Conservation (phyloP, 495 filamentous ascomycete species). For the Chaetomium tenue region DNA sequence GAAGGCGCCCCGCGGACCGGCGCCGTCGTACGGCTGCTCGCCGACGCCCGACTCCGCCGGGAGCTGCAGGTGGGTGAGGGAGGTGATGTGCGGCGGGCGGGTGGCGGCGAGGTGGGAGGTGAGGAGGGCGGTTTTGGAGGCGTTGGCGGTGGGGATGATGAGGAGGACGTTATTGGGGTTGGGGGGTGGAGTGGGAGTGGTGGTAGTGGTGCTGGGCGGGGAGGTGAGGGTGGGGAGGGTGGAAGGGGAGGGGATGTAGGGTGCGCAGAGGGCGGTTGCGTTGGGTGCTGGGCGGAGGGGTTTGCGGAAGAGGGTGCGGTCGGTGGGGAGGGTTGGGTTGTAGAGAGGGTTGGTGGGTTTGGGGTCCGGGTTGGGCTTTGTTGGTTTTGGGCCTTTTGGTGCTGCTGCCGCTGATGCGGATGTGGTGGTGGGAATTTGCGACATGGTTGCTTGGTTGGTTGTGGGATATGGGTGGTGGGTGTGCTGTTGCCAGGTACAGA, state of each 20-base stretch:
- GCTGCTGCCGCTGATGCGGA: background rate
- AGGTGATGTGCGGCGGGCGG: background rate
- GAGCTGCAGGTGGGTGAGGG: background rate
- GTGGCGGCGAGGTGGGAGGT: background rate
- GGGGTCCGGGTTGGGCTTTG: background rate
- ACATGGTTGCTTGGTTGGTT: background rate
- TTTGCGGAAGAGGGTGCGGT: background rate
- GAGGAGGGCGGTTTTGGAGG: conserved; percentile 13
- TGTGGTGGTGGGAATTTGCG: background rate
- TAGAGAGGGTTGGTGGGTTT: background rate
- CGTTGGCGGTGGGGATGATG: conserved; percentile 26
- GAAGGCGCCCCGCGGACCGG: conserved; percentile 19
- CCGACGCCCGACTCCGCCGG: conserved; percentile 24
- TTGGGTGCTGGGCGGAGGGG: background rate
- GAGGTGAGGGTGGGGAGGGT: background rate
- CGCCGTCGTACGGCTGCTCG: conserved; percentile 29
- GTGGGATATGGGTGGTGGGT: too few relatives aligned
- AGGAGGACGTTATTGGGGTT: conserved; percentile 17
- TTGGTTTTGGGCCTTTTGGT: too few relatives aligned
- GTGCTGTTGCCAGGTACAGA: background rate
- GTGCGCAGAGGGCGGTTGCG: background rate
- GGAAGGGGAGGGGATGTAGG: background rate
- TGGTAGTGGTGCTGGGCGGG: background rate
- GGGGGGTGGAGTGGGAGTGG: background rate
- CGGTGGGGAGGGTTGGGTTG: background rate